Evolutionary conservation across 352 stramenopile genomes (phyloP), one percentile per base, ranked within the genome.

Genomic region (Sclerospora graminicola): DNA sequence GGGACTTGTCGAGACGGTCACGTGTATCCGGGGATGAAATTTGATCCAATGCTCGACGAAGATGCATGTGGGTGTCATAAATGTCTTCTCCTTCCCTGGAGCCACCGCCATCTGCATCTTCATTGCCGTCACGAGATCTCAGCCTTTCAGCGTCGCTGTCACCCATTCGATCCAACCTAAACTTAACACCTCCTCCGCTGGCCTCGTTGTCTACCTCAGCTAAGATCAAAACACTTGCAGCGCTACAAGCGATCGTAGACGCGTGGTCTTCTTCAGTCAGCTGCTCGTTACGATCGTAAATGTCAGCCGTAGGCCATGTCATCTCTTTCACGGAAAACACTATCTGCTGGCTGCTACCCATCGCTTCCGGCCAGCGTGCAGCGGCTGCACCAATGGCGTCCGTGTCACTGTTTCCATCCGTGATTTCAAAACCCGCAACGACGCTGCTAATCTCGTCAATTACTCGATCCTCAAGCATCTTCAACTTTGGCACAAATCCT

Each of bases 281-380:
- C 30, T 66, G 44, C 20, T 55, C 34, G 2, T 13, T 49, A 21
- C 19, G 53, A 10, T 56, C 43, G 5, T 45, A 37, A 14, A 51
- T 42, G 16, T 63, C 54, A 2, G 57, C 57, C 16, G 84, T 69
- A n/a, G 75, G 78, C 72, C 75, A 90, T 20, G 78, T 58, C 43
- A 90, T 82, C 42, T 88, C 78, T 38, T 69, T 72, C 24, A 90
- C 69, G 3, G 57, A 58, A 41, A 90, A 86, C n/a, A 85, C 66
- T 34, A 87, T 67, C 26, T 82, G 70, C 40, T 62, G 75, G 8
- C 52, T 63, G 32, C 63, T 79, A 2, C 66, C 64, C 14, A 72
- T 49, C 2, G 55, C 57, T 27, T 51, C 36, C 5, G 51, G 51
- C 45, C 45, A 65, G n/a, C 52, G 51, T 14, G 46, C 49, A 11